Evolutionary conservation across 805 yeast species (phyloP).

Genomic region (Blastobotrys attinorum): DNA sequence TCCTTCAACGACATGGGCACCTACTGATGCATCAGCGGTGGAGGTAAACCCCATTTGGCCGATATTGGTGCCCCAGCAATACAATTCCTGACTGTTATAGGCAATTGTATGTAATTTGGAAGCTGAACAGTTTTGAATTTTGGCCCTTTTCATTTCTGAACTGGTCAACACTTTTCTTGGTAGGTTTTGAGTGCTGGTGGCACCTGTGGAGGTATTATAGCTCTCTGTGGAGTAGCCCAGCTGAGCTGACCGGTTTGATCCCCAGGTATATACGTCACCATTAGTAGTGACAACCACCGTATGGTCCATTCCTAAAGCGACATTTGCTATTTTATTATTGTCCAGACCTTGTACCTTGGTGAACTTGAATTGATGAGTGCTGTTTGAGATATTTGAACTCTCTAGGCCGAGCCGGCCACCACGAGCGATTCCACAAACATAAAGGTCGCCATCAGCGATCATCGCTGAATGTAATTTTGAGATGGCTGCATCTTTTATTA

Average conservation of each 20-base stretch:
- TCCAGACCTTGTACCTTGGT: constrained; percentile 35
- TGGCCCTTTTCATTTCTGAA: constrained; percentile 23
- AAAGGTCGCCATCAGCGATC: constrained; percentile 35
- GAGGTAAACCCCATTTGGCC: constrained; percentile 68
- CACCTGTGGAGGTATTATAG: not conserved
- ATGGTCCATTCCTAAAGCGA: constrained; percentile 60
- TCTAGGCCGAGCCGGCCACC: constrained; percentile 67
- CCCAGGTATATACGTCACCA: constrained; percentile 70
- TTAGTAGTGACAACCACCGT: constrained; percentile 46
- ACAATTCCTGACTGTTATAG: constrained; percentile 41
- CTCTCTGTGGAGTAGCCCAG: constrained; percentile 40
- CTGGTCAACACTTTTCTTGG: constrained; percentile 36
- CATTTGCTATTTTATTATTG: constrained; percentile 26
- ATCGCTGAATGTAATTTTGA: not conserved
- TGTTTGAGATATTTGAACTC: constrained; percentile 10
- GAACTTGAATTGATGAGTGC: constrained; percentile 35
- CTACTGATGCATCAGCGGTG: not conserved
- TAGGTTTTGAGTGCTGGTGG: constrained; percentile 14
- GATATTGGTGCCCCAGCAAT: constrained; percentile 69
- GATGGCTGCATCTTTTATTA: constrained; percentile 45
- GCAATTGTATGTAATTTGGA: constrained; percentile 67
- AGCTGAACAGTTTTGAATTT: constrained; percentile 43
- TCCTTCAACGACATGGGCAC: constrained; percentile 11
- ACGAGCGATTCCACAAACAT: constrained; percentile 58
- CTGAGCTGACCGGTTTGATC: constrained; percentile 60